phyloP scores from a whole-genome alignment of 306 rosid genomes.

The Malus sylvestris region DNA sequence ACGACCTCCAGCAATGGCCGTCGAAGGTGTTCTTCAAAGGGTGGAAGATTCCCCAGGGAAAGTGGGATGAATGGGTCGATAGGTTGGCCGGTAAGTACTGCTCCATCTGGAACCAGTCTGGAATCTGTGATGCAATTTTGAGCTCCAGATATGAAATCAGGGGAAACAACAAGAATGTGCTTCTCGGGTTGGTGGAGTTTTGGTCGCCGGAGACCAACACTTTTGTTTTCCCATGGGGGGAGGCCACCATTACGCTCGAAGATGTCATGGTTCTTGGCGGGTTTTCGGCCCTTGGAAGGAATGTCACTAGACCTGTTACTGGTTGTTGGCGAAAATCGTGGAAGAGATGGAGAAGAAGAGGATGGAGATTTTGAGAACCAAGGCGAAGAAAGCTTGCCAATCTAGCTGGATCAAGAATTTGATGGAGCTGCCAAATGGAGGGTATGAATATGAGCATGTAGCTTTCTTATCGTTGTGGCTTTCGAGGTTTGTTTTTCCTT shows the following conservation, averaged over 20 bases:
- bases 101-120: slow-evolving; percentile 17
- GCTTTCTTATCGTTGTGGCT: slow-evolving; percentile 46
- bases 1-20: not conserved
- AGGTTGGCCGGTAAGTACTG: not conserved
- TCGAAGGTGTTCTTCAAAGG: not conserved
- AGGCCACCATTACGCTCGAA: slow-evolving; percentile 47
- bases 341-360: not conserved
- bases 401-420: slow-evolving; percentile 34
- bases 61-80: not conserved
- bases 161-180: slow-evolving; percentile 11
- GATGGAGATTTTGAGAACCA: not conserved
- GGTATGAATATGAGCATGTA: slow-evolving; percentile 33
- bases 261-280: slow-evolving; percentile 39
- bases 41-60: not conserved
- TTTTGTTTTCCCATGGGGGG: slow-evolving; percentile 52
- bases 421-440: slow-evolving; percentile 13
- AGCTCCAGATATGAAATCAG: slow-evolving; percentile 29
- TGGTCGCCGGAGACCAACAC: slow-evolving; percentile 41
- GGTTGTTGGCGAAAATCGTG: slow-evolving; percentile 5
- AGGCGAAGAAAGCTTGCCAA: slow-evolving; percentile 16
- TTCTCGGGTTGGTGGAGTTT: slow-evolving; percentile 22
- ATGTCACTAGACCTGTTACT: slow-evolving; percentile 12
- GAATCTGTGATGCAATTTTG: slow-evolving; percentile 42
- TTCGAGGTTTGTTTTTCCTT: slow-evolving; percentile 42
- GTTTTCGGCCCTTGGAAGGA: slow-evolving; percentile 30